Evolutionary conservation across 2,329 filamentous ascomycete species (phyloP).

Genomic region (Ceratocystis ficicola): DNA sequence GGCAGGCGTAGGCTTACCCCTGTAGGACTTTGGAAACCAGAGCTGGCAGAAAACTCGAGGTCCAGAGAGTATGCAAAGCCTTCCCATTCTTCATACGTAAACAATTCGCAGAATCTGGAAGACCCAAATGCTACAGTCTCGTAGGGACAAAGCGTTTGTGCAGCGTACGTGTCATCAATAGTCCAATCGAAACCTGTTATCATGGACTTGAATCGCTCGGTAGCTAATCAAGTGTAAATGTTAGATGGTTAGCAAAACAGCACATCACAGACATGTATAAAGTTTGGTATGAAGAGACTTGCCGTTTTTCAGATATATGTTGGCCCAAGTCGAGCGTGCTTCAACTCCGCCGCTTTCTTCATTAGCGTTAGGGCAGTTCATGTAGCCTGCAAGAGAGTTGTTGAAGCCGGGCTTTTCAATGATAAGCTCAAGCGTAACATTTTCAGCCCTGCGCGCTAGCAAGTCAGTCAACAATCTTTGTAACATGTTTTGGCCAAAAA

Average conservation of each 20-base stretch:
- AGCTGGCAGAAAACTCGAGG: slow-evolving; percentile 49
- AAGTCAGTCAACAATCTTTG: neutral
- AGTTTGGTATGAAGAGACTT: slow-evolving; percentile 16
- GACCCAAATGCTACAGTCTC: slow-evolving; percentile 67
- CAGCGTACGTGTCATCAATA: slow-evolving; percentile 49
- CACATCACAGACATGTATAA: neutral
- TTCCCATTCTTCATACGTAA: slow-evolving; percentile 63
- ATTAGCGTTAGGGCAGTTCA: slow-evolving; percentile 52
- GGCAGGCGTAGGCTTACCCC: slow-evolving; percentile 35
- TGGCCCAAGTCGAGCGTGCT: slow-evolving; percentile 47
- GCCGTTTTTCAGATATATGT: slow-evolving; percentile 52
- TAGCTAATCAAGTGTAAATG: slow-evolving; percentile 33
- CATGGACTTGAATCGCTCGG: slow-evolving; percentile 44
- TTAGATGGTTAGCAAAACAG: neutral
- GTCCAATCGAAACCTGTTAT: slow-evolving; percentile 52
- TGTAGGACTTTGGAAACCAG: slow-evolving; percentile 51
- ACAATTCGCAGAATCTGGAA: slow-evolving; percentile 61
- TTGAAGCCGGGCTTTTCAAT: slow-evolving; percentile 54
- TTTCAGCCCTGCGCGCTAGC: slow-evolving; percentile 41
- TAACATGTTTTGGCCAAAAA: neutral
- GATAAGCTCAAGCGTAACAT: slow-evolving; percentile 59
- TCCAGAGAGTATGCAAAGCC: slow-evolving; percentile 61
- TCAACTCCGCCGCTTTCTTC: slow-evolving; percentile 40
- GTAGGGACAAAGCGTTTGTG: slow-evolving; percentile 63
- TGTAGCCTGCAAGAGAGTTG: slow-evolving; percentile 57